Base-by-base conservation (phyloP, 495 filamentous ascomycete genomes). In the Penicillium ochrochloron region DNA sequence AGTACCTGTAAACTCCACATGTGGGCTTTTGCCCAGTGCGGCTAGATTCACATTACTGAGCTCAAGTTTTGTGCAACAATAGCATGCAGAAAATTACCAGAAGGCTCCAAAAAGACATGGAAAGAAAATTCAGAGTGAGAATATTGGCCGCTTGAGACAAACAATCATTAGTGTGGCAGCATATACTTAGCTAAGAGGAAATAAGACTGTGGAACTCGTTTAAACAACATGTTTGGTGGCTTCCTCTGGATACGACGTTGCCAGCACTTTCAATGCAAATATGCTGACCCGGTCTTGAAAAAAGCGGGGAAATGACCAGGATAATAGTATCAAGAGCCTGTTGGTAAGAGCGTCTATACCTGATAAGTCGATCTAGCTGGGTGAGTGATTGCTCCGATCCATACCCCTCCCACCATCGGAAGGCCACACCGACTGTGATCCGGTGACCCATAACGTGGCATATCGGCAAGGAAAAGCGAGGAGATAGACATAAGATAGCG, bases 371-470 rank as follows among this genome's bases (percentile, higher is more conserved):
- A 37, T 51, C 56, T 58, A 57, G 53, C 51, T 61, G n/a, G 51
- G 17, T 19, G 29, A 52, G 57, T n/a, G 33, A 33, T 25, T 62
- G 34, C 31, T 55, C 54, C 58, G 61, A 46, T 27, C 25, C 25
- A 27, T 59, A 42, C 62, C 62, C 67, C 70, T 66, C 66, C 29
- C 50, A 51, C 37, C 62, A 60, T 72, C 70, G 70, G 70, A 67
- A 23, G 37, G 12, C 6, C 0, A n/a, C 29, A 31, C 70, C 70
- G 70, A 72, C 62, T 44, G 27, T 56, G 46, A 39, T 65, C 64
- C 56, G 59, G 25, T 67, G 67, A 65, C 59, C 55, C 21, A 41
- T 48, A 23, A n/a, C 59, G 8, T 10, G 54, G 6, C 27, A 11
- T 44, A 65, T 63, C 53, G 53, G 57, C 57, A 23, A 39, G n/a